These are phyloP conservation scores for Bipolaris oryzae DNA, from an alignment of 2,329 filamentous ascomycete genomes.

Conservation along the genomic window DNA sequence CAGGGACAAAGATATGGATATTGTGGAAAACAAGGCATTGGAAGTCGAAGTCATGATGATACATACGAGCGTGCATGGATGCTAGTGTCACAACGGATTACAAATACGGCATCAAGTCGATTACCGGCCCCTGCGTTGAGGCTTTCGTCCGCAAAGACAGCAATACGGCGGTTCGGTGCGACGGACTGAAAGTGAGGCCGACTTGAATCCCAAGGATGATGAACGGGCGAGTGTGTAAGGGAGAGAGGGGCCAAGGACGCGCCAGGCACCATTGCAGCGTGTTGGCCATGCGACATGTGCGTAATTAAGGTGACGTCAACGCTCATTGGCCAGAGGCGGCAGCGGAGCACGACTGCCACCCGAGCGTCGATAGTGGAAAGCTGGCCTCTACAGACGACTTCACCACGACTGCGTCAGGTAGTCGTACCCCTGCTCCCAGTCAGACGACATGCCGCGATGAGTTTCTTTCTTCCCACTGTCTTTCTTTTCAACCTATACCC, in stretches of 20 bases:
- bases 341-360: constrained; percentile 26
- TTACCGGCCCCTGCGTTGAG: constrained; percentile 10
- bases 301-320: constrained; percentile 30
- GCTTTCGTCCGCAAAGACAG: constrained; percentile 19
- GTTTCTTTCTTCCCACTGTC: constrained; percentile 19
- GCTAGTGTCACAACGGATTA: constrained; percentile 18
- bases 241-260: background rate
- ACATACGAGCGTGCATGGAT: constrained; percentile 17
- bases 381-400: constrained; percentile 43
- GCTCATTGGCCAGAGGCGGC: constrained; percentile 37
- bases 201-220: background rate
- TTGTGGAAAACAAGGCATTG: constrained; percentile 5
- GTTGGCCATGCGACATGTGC: constrained; percentile 9
- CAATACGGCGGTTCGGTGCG: background rate
- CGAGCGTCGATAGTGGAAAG: constrained; percentile 34
- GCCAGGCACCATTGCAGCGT: constrained; percentile 5
- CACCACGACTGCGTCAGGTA: constrained; percentile 21
- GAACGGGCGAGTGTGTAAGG: background rate
- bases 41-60: constrained; percentile 17
- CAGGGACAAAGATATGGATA: background rate
- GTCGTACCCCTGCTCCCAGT: constrained; percentile 20
- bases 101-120: constrained; percentile 27
- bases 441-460: constrained; percentile 43
- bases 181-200: background rate
- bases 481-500: constrained; percentile 17